Evolutionary conservation across 148 eudicot species (phyloP).

Genomic region (Cornus controversa): DNA sequence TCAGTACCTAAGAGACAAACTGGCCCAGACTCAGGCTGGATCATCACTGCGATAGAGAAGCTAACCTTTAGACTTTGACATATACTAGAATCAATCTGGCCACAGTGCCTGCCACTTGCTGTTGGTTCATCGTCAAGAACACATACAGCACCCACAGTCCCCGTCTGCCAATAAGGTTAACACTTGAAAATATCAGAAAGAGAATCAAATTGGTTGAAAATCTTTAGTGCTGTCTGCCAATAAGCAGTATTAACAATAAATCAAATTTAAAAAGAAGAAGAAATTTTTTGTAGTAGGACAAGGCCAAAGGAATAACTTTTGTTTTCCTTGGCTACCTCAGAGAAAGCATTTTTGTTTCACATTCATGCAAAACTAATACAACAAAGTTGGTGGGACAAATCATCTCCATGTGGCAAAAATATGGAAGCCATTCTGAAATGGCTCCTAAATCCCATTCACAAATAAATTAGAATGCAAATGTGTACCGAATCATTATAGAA

Average conservation of each 20-base stretch:
- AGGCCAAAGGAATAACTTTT: neutral
- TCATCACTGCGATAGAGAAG: constrained; percentile 81
- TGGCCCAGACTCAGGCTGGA: constrained; percentile 98
- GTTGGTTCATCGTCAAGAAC: constrained; percentile 97
- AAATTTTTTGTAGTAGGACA: neutral
- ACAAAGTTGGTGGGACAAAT: neutral
- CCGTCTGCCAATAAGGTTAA: constrained; percentile 60
- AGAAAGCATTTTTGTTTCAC: neutral
- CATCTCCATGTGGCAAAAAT: neutral
- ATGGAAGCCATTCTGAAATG: neutral
- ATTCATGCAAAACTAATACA: neutral
- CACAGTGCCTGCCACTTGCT: constrained; percentile 79
- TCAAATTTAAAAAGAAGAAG: too few species aligned
- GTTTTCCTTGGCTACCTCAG: neutral
- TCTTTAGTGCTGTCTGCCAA: neutral
- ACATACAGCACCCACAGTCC: constrained; percentile 81
- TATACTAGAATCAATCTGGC: constrained; percentile 73
- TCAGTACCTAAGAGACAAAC: constrained; percentile 92
- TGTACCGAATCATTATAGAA: neutral
- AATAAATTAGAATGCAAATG: neutral
- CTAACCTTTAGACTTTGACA: constrained; percentile 78
- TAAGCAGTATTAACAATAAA: neutral
- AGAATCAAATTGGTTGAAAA: neutral
- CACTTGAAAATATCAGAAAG: constrained; percentile 7
- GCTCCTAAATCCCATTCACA: neutral